A percentile compares a stretch with the other conserved stretches of the same genome.
Evolutionary conservation across 371 early-diverging fungal genomes (phyloP).

Genomic region (Rhizopus stolonifer): DNA sequence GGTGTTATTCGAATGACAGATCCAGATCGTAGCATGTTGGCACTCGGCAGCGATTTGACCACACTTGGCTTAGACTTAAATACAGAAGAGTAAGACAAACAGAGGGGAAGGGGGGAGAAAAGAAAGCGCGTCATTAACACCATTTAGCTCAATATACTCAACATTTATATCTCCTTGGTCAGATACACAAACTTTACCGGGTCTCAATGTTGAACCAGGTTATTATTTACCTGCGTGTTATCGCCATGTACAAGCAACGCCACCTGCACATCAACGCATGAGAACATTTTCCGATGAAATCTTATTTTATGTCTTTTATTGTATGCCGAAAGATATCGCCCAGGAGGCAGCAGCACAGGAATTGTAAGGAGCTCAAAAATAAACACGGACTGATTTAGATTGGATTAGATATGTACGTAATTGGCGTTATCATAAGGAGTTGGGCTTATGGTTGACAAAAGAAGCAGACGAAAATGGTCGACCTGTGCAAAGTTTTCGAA

Average conservation of each 20-base stretch:
- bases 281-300: constrained; percentile 82
- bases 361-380: constrained; percentile 48
- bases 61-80: constrained; percentile 77
- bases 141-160: constrained; percentile 65
- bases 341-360: constrained; percentile 94
- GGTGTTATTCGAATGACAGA: constrained; percentile 75
- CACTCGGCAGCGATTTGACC: constrained; percentile 77
- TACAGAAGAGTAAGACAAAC: constrained; percentile 57
- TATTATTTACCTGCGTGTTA: constrained; percentile 79
- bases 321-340: constrained; percentile 81
- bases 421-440: constrained; percentile 92
- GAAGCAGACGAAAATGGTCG: constrained; percentile 45
- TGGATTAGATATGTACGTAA: constrained; percentile 70
- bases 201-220: constrained; percentile 68
- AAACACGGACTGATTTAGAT: not conserved
- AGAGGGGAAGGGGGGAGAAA: not conserved
- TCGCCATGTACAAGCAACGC: constrained; percentile 63
- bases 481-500: constrained; percentile 34
- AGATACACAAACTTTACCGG: constrained; percentile 55
- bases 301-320: constrained; percentile 94
- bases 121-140: not conserved
- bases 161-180: constrained; percentile 85
- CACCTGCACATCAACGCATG: constrained; percentile 70
- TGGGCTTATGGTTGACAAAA: constrained; percentile 82
- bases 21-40: constrained; percentile 68